Percentiles rank a stretch among this genome's conserved stretches.
phyloP scores from a whole-genome alignment of 768 basidiomycete genomes.

The Scleroderma bovista region DNA sequence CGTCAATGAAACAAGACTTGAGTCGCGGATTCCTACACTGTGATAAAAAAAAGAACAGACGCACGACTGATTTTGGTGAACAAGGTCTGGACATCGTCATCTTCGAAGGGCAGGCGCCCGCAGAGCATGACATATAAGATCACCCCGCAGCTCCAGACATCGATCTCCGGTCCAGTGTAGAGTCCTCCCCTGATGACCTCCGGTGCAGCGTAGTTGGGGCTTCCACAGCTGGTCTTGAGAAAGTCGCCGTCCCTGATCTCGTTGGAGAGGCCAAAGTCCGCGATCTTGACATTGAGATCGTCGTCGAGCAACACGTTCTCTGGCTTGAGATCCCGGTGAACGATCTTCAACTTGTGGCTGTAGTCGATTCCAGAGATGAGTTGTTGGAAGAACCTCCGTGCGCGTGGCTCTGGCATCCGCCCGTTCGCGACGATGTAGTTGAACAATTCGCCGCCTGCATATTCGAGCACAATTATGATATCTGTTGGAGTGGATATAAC shows the following conservation, averaged over 20 bases:
- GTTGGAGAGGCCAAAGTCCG: constrained; percentile 97
- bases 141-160: constrained; percentile 99
- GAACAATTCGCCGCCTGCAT: constrained; percentile 93
- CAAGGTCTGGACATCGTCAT: constrained; percentile 87
- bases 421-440: constrained; percentile 97
- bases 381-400: constrained; percentile 95
- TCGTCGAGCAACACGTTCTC: constrained; percentile 90
- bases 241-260: constrained; percentile 97
- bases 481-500: constrained; percentile 91
- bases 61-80: constrained; percentile 92
- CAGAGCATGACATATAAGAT: constrained; percentile 98
- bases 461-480: constrained; percentile 98
- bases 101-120: constrained; percentile 93
- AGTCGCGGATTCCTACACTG: background rate
- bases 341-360: constrained; percentile 93
- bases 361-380: constrained; percentile 97
- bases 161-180: constrained; percentile 97
- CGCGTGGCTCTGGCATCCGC: constrained; percentile 81
- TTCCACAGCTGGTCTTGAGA: constrained; percentile 94
- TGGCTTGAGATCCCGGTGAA: constrained; percentile 96
- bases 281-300: constrained; percentile 90
- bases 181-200: constrained; percentile 95
- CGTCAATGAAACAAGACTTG: constrained; percentile 1
- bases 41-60: constrained; percentile 19
- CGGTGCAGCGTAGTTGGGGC: constrained; percentile 97